Evolutionary conservation across 164 flowering plant genomes (phyloP), one percentile per base, ranked within the genome.

Genomic region (Stephania japonica): DNA sequence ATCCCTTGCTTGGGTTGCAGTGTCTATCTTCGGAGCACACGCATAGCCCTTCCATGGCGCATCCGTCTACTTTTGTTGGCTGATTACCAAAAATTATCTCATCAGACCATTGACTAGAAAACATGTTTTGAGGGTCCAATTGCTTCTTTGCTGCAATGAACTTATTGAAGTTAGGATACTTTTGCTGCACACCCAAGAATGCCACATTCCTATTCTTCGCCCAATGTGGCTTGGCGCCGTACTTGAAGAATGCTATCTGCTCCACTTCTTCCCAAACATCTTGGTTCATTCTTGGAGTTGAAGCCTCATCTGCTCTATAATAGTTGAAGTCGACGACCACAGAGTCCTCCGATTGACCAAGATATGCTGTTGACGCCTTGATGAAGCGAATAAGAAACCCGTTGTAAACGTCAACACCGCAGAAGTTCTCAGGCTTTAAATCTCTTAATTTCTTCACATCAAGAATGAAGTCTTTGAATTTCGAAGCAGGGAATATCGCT

Each of bases 211-310:
- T 80, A 70, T 94, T 91, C 82, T 94, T 94, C 6, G 86, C 98
- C 97, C 97, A 93, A 71, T 93, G 97, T 23, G 97, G 98, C 78
- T 75, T 87, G 0, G 94, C 96, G 14, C 84, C 86, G 70, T 90
- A 79, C 80, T 93, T 91, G 81, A 93, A 86, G 79, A 91, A 90
- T 2, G 95, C 97, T 83, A 93, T 85, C 68, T 93, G 98, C 80
- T 93, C 97, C 43, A 93, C 79, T 72, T 93, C 97, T 75, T 93
- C 98, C 91, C 82, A 83, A 16, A 88, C 82, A 76, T 91, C 94
- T 77, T 91, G 87, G 75, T 87, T 87, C 49, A 90, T 59, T 64
- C 98, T 85, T 14, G 98, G 98, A 5, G 85, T 86, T 8, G 75
- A 74, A 42, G 90, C 78, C 5, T 86, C 88, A 25, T 85, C 87